Conservation (phyloP, 169 alveolate genomes). For the Cryptosporidium baileyi region DNA sequence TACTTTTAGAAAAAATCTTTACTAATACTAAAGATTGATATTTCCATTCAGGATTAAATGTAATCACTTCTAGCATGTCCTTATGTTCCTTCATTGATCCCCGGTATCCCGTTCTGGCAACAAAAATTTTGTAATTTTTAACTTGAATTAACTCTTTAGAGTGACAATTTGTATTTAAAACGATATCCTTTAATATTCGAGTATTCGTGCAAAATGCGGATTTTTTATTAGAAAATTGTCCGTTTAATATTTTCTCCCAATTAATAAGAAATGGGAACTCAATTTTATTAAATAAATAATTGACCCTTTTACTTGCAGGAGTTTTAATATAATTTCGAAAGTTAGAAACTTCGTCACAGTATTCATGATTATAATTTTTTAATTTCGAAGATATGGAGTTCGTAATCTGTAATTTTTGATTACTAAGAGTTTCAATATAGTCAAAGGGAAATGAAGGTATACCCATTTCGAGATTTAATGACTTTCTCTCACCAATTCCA, state of each 20-base stretch:
- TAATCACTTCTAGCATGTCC: neutral
- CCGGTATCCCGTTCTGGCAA: constrained; percentile 38
- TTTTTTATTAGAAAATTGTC: neutral
- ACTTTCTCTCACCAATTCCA: constrained; percentile 52
- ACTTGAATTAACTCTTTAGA: too few species aligned
- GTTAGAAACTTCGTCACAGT: constrained; percentile 1
- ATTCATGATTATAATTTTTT: neutral
- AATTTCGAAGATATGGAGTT: neutral
- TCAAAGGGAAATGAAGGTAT: constrained; percentile 53
- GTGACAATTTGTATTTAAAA: neutral
- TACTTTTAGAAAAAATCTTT: neutral
- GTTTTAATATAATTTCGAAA: constrained; percentile 13
- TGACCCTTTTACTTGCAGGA: constrained; percentile 42
- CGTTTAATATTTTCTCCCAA: constrained; percentile 32
- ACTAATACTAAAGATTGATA: neutral
- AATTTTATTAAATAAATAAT: constrained; percentile 37
- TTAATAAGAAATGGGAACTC: constrained; percentile 37
- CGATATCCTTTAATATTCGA: neutral
- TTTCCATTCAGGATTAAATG: neutral
- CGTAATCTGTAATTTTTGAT: constrained; percentile 2
- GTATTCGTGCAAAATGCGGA: neutral
- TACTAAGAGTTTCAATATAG: constrained; percentile 46
- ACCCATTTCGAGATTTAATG: neutral
- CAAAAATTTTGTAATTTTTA: constrained; percentile 7
- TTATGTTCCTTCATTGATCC: constrained; percentile 13